phyloP scores from a whole-genome alignment of 1,284 basidiomycete species.

The Sporisorium exsertum region DNA sequence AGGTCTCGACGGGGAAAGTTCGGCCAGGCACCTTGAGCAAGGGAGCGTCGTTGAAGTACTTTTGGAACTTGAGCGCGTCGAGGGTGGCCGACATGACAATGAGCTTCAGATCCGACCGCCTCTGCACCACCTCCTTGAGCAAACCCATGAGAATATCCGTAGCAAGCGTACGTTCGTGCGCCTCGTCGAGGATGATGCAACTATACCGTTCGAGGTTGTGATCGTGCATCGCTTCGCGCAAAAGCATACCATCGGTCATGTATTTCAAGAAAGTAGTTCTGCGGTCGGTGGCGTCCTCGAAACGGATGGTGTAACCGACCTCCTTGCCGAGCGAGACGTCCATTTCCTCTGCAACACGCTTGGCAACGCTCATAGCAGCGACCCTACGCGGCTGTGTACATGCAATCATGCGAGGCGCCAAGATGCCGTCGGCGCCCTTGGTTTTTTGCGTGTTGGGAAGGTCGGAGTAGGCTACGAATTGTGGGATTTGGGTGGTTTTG shows the following conservation, averaged over 20 bases:
- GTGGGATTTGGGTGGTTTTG: constrained; percentile 99
- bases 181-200: constrained; percentile 98
- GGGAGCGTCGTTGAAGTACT: constrained; percentile 91
- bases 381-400: constrained; percentile 98
- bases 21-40: constrained; percentile 95
- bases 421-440: constrained; percentile 56
- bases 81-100: constrained; percentile 99
- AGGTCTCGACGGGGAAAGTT: constrained; percentile 93
- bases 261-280: constrained; percentile 72
- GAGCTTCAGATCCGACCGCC: constrained; percentile 90
- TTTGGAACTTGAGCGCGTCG: constrained; percentile 95
- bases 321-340: constrained; percentile 92
- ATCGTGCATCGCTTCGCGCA: constrained; percentile 98
- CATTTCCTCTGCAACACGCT: constrained; percentile 98
- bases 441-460: constrained; percentile 77
- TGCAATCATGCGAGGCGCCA: constrained; percentile 88
- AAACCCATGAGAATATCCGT: constrained; percentile 99
- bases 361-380: constrained; percentile 97
- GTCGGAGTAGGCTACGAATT: constrained; percentile 94
- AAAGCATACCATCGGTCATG: constrained; percentile 98
- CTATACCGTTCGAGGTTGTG: constrained; percentile 88
- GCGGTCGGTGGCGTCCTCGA: constrained; percentile 89
- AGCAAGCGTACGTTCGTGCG: constrained; percentile 96
- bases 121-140: constrained; percentile 79
- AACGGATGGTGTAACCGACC: constrained; percentile 98